Evolutionary conservation across 208 protist species (phyloP).

Genomic region (Acanthamoeba royreba): DNA sequence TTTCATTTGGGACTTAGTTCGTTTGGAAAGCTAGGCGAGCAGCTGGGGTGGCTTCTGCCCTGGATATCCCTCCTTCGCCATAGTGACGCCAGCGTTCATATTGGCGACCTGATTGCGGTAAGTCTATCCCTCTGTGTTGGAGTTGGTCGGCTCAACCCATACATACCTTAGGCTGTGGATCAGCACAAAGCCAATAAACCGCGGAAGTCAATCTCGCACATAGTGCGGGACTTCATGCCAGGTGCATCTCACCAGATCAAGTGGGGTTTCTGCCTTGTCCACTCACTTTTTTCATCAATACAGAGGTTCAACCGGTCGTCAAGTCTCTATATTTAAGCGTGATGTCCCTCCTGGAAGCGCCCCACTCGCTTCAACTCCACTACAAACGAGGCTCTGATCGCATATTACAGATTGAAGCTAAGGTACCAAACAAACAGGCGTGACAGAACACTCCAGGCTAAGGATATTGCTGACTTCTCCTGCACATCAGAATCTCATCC

Average conservation of each 20-base stretch:
- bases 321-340: not conserved
- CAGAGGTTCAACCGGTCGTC: slow-evolving; percentile 28
- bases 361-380: not conserved
- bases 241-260: not conserved
- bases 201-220: not conserved
- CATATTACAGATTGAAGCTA: not conserved
- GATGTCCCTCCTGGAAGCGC: not conserved
- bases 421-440: not conserved
- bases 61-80: not conserved
- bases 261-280: not conserved
- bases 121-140: not conserved
- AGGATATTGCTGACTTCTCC: not conserved
- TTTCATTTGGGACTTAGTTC: not conserved
- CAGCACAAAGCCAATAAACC: not conserved
- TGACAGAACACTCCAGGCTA: not conserved
- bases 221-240: not conserved
- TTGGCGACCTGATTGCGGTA: not conserved
- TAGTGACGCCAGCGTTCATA: not conserved
- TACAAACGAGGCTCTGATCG: not conserved
- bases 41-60: not conserved
- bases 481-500: not conserved
- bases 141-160: no score
- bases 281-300: not conserved
- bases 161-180: not conserved
- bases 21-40: not conserved